Base-by-base conservation (phyloP, 768 basidiomycete genomes). In the Serendipita vermifera region DNA sequence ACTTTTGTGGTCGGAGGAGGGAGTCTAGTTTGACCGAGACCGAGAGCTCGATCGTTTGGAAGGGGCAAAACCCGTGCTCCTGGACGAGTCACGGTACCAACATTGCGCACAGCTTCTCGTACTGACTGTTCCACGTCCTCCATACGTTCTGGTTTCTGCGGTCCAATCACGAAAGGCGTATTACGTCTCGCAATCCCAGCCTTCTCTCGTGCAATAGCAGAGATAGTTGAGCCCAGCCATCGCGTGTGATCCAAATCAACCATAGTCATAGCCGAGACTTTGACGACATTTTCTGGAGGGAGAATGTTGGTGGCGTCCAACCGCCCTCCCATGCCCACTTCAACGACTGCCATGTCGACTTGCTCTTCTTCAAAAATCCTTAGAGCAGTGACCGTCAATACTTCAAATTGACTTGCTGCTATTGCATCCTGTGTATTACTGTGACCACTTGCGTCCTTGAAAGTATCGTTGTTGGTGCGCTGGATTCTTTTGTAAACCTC, bases 241-340 rank as follows among this genome's bases (percentile, higher is more conserved):
- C 78, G 77, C 61, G 93, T 90, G 67, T 98, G 96, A 69, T 99
- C 96, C 38, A 98, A 71, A 67, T 91, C 93, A 20, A 98, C 87
- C 2, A 82, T 70, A 0, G 92, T 89, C 26, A 98, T 72, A 31
- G 81, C 85, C n/a, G 87, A 88, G 1, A 83, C 79, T 51, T 51
- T 51, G 31, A 90, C 68, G 38, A 93, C 77, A 53, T 71, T 71
- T 0, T 76, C 72, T 40, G 83, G 77, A 2, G 87, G 77, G 17
- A 98, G 78, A 55, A 86, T 76, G 65, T 99, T 99, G 2, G 96
- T 99, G 17, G 96, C 94, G 66, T 98, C 96, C 51, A 84, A 69
- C 2, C 80, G 75, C 3, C 96, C 96, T 0, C 96, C 96, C 85
- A 99, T 83, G 0, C 96, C 94, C 7, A 91, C 93, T 70, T 99